phyloP scores from a whole-genome alignment of 116 monocot species.

The Papilionanthe hybrid region DNA sequence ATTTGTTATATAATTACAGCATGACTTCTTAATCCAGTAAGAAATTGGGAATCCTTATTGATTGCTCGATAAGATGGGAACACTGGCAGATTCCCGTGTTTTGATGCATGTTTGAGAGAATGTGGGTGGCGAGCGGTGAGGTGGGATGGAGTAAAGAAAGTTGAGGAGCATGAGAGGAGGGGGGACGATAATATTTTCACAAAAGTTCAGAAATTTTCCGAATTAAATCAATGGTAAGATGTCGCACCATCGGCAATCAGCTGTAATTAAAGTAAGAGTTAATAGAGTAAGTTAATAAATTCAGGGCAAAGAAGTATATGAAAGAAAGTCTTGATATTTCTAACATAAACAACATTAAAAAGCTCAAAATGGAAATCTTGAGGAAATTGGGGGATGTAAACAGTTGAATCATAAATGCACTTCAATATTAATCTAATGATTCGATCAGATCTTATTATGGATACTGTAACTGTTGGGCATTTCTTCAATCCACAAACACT shows the following conservation, averaged over 20 bases:
- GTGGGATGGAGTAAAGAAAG: background rate
- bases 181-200: background rate
- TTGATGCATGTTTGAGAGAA: background rate
- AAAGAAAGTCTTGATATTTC: background rate
- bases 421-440: background rate
- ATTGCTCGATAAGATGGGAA: background rate
- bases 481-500: background rate
- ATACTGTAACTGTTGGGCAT: background rate
- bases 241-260: background rate
- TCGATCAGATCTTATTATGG: background rate
- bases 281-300: background rate
- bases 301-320: background rate
- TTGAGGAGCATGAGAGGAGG: background rate
- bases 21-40: background rate
- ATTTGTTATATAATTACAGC: background rate
- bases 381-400: background rate
- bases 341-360: background rate
- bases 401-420: background rate
- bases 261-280: background rate
- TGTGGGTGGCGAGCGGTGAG: background rate
- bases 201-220: background rate
- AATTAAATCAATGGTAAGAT: background rate
- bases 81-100: background rate
- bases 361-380: background rate
- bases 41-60: background rate